Conservation (phyloP, 169 alveolate species). For the Theileria luwenshuni region DNA sequence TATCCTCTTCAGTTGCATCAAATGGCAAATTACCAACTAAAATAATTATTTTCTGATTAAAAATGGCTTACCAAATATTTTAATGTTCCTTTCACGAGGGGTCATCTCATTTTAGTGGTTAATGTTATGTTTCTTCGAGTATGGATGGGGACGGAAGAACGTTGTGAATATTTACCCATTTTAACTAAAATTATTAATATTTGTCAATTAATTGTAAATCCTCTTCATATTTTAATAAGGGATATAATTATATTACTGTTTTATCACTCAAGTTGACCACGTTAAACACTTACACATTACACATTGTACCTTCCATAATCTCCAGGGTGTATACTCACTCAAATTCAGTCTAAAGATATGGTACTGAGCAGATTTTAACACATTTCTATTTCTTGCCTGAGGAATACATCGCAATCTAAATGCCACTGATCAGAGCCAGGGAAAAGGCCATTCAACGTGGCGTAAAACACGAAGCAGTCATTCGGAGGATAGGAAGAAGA, state of each 20-base stretch:
- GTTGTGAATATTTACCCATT: background rate
- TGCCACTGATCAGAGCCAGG: constrained; percentile 80
- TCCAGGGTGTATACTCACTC: too few relatives aligned
- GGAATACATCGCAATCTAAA: background rate
- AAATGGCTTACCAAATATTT: constrained; percentile 51
- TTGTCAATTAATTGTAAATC: too few relatives aligned
- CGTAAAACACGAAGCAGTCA: constrained; percentile 74
- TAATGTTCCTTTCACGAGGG: constrained; percentile 32
- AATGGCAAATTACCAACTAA: constrained; percentile 68
- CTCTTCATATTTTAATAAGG: background rate
- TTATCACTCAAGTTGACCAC: background rate
- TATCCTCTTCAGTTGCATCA: constrained; percentile 61
- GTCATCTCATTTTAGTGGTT: constrained; percentile 29
- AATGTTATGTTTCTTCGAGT: background rate
- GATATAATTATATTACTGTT: background rate
- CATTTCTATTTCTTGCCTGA: too few relatives aligned
- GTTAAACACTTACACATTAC: background rate
- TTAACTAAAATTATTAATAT: too few relatives aligned
- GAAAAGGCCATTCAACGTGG: constrained; percentile 77
- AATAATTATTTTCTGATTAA: background rate
- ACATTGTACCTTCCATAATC: background rate
- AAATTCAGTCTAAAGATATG: too few relatives aligned
- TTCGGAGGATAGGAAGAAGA: constrained; percentile 76
- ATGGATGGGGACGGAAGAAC: background rate
- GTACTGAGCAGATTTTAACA: too few relatives aligned